Evolutionary conservation across 2,329 filamentous ascomycete genomes (phyloP), one percentile per base, ranked within the genome.

Genomic region (Fusarium zealandicum): DNA sequence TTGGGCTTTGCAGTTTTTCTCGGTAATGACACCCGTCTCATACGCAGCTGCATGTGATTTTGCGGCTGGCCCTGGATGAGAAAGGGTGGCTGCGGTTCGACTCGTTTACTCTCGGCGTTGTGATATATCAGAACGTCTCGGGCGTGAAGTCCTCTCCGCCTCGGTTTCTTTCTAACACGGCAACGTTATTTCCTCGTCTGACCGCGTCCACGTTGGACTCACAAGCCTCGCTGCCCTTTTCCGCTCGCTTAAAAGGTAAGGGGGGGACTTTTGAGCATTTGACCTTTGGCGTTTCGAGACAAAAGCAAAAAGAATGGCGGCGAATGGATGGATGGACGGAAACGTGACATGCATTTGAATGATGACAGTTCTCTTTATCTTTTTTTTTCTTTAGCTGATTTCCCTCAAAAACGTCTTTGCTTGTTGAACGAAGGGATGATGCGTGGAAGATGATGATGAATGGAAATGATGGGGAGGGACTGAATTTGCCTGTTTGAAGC

Each of bases 261-360:
- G 54, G 50, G 50, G 36, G 37, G 57, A 66, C 62, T 59, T 64
- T 61, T 64, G 60, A 68, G 66, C 64, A 68, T 68, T 66, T 65
- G 61, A 60, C 59, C 61, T 64, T 59, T 56, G 66, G 66, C 66
- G 66, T 68, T 68, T 65, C 65, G 65, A 68, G 64, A 64, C 64
- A 65, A 67, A 68, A 62, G 63, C 59, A 60, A 68, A 66, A 68
- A 68, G 65, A 67, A 65, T 60, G 65, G 64, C 48, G 65, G 65
- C 65, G 65, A 68, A 67, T 57, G 64, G 54, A 65, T 67, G 64
- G 66, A 64, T 60, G 64, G 63, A 67, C 54, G 62, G 65, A 68
- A 68, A 68, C 65, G 65, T 68, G 65, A 64, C 57, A 68, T 68
- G 65, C 65, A 65, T 68, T 66, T 68, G 61, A 68, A 68, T 68